Evolutionary conservation across 2,329 filamentous ascomycete genomes (phyloP).

Genomic region (Xylaria sp.): DNA sequence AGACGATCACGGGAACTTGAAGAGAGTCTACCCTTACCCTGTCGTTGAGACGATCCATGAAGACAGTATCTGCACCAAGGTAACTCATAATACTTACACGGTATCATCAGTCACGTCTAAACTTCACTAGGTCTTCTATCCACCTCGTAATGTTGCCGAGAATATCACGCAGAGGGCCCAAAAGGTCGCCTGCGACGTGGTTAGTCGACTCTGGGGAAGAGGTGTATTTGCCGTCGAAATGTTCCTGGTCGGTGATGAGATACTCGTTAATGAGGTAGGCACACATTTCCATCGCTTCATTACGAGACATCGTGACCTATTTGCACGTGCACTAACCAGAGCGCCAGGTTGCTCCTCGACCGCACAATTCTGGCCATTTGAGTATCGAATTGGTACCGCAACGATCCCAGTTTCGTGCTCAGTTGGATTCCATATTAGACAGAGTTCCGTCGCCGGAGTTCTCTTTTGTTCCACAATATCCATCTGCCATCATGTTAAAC

Average conservation of each 20-base stretch:
- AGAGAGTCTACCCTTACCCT: constrained; percentile 76
- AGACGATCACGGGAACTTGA: constrained; percentile 65
- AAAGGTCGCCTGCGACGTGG: constrained; percentile 80
- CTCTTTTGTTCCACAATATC: constrained; percentile 68
- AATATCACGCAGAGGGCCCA: constrained; percentile 73
- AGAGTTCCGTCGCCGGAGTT: constrained; percentile 65
- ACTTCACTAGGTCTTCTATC: constrained; percentile 68
- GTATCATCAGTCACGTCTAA: constrained; percentile 4
- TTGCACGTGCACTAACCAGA: constrained; percentile 10
- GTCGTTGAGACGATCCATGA: constrained; percentile 95
- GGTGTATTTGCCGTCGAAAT: constrained; percentile 97
- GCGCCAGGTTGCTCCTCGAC: constrained; percentile 44
- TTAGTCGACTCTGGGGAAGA: constrained; percentile 83
- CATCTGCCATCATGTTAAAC: constrained; percentile 80
- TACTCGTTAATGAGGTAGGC: constrained; percentile 79
- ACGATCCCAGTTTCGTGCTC: constrained; percentile 90
- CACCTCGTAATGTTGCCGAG: constrained; percentile 76
- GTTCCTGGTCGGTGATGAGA: constrained; percentile 81
- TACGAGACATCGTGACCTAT: not conserved
- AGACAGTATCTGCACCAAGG: constrained; percentile 90
- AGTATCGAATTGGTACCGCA: constrained; percentile 90
- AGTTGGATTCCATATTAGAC: constrained; percentile 85
- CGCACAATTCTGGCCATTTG: constrained; percentile 93
- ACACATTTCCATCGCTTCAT: not conserved
- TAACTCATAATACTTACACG: constrained; percentile 55